These are phyloP conservation scores for Castanea crenata DNA, from an alignment of 306 rosid species.

Conservation along the genomic window DNA sequence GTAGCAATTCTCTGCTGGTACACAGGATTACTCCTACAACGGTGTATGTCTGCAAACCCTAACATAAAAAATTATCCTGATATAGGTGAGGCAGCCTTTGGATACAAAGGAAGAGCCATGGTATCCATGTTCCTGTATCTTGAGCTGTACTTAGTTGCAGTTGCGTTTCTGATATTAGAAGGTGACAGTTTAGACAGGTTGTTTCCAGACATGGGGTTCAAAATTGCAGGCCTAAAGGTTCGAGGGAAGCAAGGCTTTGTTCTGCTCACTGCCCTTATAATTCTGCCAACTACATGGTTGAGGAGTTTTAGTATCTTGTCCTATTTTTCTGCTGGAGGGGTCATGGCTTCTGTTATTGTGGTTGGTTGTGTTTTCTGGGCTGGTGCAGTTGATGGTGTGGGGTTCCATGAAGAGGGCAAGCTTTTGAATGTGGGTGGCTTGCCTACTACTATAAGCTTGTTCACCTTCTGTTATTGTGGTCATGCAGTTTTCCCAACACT, in stretches of 20 bases:
- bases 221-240: constrained; percentile 28
- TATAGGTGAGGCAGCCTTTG: constrained; percentile 64
- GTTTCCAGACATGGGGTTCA: constrained; percentile 45
- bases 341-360: constrained; percentile 47
- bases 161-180: constrained; percentile 62
- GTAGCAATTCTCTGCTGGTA: constrained; percentile 59
- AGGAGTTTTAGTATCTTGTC: constrained; percentile 52
- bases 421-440: constrained; percentile 33
- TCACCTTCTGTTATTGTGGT: constrained; percentile 53
- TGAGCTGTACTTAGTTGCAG: constrained; percentile 49
- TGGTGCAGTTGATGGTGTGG: constrained; percentile 58
- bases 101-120: constrained; percentile 45
- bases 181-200: constrained; percentile 63
- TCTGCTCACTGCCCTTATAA: constrained; percentile 39
- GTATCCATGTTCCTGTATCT: constrained; percentile 46
- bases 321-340: constrained; percentile 65
- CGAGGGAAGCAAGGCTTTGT: constrained; percentile 46
- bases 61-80: constrained; percentile 49
- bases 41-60: constrained; percentile 53
- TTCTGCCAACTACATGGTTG: constrained; percentile 73
- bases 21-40: constrained; percentile 55
- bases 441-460: constrained; percentile 52
- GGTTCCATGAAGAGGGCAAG: constrained; percentile 39
- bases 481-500: constrained; percentile 72
- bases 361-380: constrained; percentile 47